These are phyloP conservation scores for Wickerhamiella slavikovae DNA, from an alignment of 805 yeast species.

Conservation along the genomic window DNA sequence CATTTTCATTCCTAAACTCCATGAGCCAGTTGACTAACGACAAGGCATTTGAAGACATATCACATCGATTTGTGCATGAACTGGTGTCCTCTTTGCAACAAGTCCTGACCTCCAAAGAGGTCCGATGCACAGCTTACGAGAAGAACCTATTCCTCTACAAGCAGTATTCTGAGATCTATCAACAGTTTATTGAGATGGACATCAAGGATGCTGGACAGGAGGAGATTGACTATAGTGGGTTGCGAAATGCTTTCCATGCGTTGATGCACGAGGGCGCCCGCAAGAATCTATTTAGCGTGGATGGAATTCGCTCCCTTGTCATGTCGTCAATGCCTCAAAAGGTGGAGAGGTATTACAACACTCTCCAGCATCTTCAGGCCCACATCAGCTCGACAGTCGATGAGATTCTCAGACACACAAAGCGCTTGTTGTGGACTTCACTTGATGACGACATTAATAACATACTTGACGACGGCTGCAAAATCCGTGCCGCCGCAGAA, in stretches of 20 bases:
- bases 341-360: no score
- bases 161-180: conserved; percentile 48
- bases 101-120: conserved; percentile 9
- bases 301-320: no score
- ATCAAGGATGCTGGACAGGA: conserved; percentile 53
- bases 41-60: conserved; percentile 63
- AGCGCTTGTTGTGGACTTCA: no score
- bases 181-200: conserved; percentile 56
- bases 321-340: no score
- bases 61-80: conserved; percentile 68
- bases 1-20: conserved; percentile 49
- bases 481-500: no score
- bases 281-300: no score
- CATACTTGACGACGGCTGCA: no score
- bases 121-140: neutral
- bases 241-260: conserved; percentile 29
- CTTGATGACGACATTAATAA: no score
- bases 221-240: conserved; percentile 63
- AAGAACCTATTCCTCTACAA: conserved; percentile 42
- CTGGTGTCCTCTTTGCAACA: conserved; percentile 34
- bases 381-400: no score
- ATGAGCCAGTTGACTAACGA: conserved; percentile 66
- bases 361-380: no score
- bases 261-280: no score
- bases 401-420: no score